Evolutionary conservation across 2,329 filamentous ascomycete genomes (phyloP).

Genomic region (Pyricularia sp.): DNA sequence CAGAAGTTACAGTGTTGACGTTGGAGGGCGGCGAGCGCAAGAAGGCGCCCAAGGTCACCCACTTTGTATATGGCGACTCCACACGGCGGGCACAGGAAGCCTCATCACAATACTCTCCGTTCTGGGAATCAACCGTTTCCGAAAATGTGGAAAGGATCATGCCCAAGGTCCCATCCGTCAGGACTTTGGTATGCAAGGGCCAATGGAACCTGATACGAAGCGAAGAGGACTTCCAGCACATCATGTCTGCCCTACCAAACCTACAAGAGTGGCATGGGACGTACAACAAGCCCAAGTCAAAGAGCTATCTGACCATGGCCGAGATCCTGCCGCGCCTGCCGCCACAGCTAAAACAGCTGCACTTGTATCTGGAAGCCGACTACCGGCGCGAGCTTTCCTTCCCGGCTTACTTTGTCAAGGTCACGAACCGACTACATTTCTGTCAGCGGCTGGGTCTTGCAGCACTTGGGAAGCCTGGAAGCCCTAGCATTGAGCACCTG

Average conservation of each 20-base stretch:
- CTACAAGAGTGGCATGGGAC: slow-evolving; percentile 50
- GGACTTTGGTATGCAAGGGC: slow-evolving; percentile 58
- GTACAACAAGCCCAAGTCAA: slow-evolving; percentile 60
- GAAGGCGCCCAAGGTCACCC: slow-evolving; percentile 55
- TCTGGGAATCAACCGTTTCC: neutral
- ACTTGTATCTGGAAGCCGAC: slow-evolving; percentile 58
- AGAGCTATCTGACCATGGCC: slow-evolving; percentile 59
- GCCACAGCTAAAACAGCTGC: slow-evolving; percentile 45
- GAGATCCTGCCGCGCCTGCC: slow-evolving; percentile 47
- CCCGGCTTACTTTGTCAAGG: slow-evolving; percentile 47
- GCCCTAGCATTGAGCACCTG: slow-evolving; percentile 51
- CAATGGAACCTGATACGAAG: slow-evolving; percentile 65
- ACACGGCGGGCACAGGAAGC: neutral
- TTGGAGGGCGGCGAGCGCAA: slow-evolving; percentile 66
- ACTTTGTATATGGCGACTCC: slow-evolving; percentile 26
- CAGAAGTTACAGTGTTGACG: slow-evolving; percentile 51
- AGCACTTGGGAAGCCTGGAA: slow-evolving; percentile 16
- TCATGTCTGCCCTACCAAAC: slow-evolving; percentile 51
- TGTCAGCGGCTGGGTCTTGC: slow-evolving; percentile 50
- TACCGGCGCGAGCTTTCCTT: slow-evolving; percentile 51
- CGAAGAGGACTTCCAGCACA: slow-evolving; percentile 46
- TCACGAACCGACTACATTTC: slow-evolving; percentile 47
- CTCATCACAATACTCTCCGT: neutral
- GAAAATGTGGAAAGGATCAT: slow-evolving; percentile 10
- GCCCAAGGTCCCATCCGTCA: slow-evolving; percentile 37